Percentiles rank a stretch among this genome's conserved stretches.
Conservation (phyloP, 2,329 filamentous ascomycete genomes). For the Pseudogymnoascus sp. region DNA sequence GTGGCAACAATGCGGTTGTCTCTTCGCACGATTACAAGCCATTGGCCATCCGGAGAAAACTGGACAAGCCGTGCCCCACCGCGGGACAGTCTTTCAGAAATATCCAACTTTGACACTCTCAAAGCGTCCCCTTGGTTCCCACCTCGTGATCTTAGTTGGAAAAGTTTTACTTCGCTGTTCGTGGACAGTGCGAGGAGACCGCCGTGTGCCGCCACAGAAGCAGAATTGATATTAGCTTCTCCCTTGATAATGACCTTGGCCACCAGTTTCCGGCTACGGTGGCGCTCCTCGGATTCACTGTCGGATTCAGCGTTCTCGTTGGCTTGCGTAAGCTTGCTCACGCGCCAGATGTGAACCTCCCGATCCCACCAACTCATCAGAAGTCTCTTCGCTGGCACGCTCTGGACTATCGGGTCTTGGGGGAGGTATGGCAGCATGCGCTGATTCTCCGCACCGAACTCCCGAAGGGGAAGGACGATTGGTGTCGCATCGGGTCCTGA, state of each 20-base stretch:
- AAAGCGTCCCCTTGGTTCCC: slow-evolving; percentile 49
- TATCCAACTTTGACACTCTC: slow-evolving; percentile 59
- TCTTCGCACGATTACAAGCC: slow-evolving; percentile 57
- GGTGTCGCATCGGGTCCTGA: slow-evolving; percentile 78
- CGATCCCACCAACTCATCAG: slow-evolving; percentile 89
- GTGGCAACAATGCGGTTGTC: slow-evolving; percentile 50
- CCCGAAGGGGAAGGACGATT: slow-evolving; percentile 69
- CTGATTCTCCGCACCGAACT: slow-evolving; percentile 72
- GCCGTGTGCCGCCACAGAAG: slow-evolving; percentile 62
- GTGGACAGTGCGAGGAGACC: slow-evolving; percentile 71
- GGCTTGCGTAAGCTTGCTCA: slow-evolving; percentile 27
- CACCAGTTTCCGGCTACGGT: slow-evolving; percentile 52
- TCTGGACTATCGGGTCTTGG: slow-evolving; percentile 64
- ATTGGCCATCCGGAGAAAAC: slow-evolving; percentile 61
- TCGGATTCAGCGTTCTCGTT: slow-evolving; percentile 34
- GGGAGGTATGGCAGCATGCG: slow-evolving; percentile 76
- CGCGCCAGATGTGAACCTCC: slow-evolving; percentile 74
- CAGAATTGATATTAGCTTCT: slow-evolving; percentile 75
- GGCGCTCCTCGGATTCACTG: slow-evolving; percentile 26
- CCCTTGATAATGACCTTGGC: slow-evolving; percentile 61
- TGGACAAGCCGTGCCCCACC: slow-evolving; percentile 61
- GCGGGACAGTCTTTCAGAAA: slow-evolving; percentile 47
- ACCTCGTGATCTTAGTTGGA: slow-evolving; percentile 51
- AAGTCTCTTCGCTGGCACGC: slow-evolving; percentile 63
- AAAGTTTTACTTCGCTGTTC: slow-evolving; percentile 65